Conservation (phyloP, 2,329 filamentous ascomycete species). For the Aspergillus unguis region DNA sequence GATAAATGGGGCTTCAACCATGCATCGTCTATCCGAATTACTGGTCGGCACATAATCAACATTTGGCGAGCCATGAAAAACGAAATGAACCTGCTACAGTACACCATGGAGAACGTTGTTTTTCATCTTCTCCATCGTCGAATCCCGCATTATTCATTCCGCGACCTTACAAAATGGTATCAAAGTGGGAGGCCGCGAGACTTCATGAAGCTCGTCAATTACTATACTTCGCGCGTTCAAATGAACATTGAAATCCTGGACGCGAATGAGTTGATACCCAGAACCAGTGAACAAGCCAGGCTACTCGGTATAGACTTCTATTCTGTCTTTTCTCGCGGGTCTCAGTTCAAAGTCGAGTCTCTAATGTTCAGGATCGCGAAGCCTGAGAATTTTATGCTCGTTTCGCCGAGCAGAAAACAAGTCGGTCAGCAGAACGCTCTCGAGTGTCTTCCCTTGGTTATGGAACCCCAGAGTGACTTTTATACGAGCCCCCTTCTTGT, state of each 20-base stretch:
- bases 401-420: constrained; percentile 87
- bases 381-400: constrained; percentile 86
- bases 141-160: constrained; percentile 81
- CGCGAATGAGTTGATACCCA: constrained; percentile 78
- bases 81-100: constrained; percentile 88
- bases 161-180: constrained; percentile 80
- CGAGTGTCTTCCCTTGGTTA: constrained; percentile 90
- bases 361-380: constrained; percentile 99
- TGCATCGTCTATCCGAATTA: constrained; percentile 87
- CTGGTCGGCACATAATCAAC: constrained; percentile 92
- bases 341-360: constrained; percentile 97
- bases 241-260: constrained; percentile 90
- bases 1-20: constrained; percentile 94
- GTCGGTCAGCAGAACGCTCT: constrained; percentile 91
- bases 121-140: constrained; percentile 86
- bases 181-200: constrained; percentile 64
- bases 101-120: constrained; percentile 92
- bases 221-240: constrained; percentile 72
- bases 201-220: constrained; percentile 69
- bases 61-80: constrained; percentile 93
- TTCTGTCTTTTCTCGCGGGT: constrained; percentile 89
- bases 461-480: constrained; percentile 95
- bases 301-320: constrained; percentile 94
- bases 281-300: constrained; percentile 91
- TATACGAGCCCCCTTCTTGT: constrained; percentile 88